phyloP scores from a whole-genome alignment of 306 rosid genomes.

The Quercus gilva region DNA sequence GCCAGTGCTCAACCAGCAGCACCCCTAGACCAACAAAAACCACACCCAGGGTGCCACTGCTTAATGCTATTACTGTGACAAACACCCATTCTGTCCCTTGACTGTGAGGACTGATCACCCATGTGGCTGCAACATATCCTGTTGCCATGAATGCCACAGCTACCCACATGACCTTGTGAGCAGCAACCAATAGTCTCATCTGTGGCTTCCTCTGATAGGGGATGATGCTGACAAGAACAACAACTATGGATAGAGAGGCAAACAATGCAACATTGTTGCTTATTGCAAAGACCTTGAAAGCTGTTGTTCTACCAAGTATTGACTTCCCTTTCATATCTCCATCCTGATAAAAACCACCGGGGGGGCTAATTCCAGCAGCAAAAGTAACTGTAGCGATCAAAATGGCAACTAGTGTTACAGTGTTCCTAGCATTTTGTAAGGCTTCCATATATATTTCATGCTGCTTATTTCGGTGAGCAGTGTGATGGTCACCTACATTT shows the following conservation, averaged over 20 bases:
- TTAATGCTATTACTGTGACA: conserved; percentile 34
- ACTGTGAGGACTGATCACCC: conserved; percentile 55
- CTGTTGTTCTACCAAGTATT: conserved; percentile 29
- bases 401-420: conserved; percentile 53
- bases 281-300: conserved; percentile 57
- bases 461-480: conserved; percentile 14
- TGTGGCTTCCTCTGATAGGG: conserved; percentile 52
- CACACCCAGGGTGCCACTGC: conserved; percentile 52
- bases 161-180: conserved; percentile 72
- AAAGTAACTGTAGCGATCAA: conserved; percentile 70
- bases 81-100: conserved; percentile 28
- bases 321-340: conserved; percentile 52
- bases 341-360: conserved; percentile 52
- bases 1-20: conserved; percentile 48
- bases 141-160: conserved; percentile 69
- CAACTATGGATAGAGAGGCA: conserved; percentile 54
- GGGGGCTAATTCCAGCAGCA: conserved; percentile 60
- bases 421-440: conserved; percentile 64
- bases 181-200: conserved; percentile 34
- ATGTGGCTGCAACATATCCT: conserved; percentile 56
- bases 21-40: conserved; percentile 49
- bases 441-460: conserved; percentile 57
- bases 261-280: conserved; percentile 57
- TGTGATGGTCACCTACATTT: not conserved
- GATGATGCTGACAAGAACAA: conserved; percentile 70